Conservation (phyloP, 768 basidiomycete genomes). For the Mycena kentingensis region DNA sequence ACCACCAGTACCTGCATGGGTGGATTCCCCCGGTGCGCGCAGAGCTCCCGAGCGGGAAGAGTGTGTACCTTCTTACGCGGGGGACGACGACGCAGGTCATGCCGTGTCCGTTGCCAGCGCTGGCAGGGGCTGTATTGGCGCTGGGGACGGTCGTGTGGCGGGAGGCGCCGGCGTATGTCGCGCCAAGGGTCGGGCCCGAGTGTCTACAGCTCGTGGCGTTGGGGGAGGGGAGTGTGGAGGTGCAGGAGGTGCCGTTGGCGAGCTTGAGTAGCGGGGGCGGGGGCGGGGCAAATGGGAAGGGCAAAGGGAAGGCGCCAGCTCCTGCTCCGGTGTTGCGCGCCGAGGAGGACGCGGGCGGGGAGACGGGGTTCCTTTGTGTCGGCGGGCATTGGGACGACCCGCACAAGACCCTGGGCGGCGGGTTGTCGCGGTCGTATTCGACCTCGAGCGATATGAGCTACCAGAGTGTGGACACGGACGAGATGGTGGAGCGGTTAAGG, state of each 20-base stretch:
- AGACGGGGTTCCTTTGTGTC: slow-evolving; percentile 53
- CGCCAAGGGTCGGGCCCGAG: slow-evolving; percentile 45
- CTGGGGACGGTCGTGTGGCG: slow-evolving; percentile 61
- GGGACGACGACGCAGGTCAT: slow-evolving; percentile 71
- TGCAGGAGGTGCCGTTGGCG: slow-evolving; percentile 64
- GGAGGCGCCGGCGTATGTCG: slow-evolving; percentile 54
- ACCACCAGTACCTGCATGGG: slow-evolving; percentile 32
- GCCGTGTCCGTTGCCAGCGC: slow-evolving; percentile 65
- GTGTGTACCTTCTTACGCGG: slow-evolving; percentile 66
- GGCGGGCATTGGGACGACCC: slow-evolving; percentile 55
- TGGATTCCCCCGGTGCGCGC: slow-evolving; percentile 56
- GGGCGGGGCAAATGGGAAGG: slow-evolving; percentile 52
- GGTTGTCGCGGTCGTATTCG: slow-evolving; percentile 47
- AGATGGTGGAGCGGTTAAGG: slow-evolving; percentile 46
- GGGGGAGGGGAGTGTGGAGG: slow-evolving; percentile 71
- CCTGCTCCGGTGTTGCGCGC: slow-evolving; percentile 53
- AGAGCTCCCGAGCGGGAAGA: slow-evolving; percentile 48
- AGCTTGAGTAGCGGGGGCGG: slow-evolving; percentile 37
- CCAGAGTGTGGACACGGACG: slow-evolving; percentile 56
- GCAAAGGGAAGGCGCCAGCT: slow-evolving; percentile 41
- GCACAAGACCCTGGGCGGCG: slow-evolving; percentile 28
- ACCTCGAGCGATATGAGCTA: slow-evolving; percentile 46
- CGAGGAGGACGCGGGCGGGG: slow-evolving; percentile 67
- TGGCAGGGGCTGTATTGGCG: slow-evolving; percentile 48
- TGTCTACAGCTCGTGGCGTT: slow-evolving; percentile 73